Conservation (phyloP, 768 basidiomycete genomes). For the Fomitopsis serialis region DNA sequence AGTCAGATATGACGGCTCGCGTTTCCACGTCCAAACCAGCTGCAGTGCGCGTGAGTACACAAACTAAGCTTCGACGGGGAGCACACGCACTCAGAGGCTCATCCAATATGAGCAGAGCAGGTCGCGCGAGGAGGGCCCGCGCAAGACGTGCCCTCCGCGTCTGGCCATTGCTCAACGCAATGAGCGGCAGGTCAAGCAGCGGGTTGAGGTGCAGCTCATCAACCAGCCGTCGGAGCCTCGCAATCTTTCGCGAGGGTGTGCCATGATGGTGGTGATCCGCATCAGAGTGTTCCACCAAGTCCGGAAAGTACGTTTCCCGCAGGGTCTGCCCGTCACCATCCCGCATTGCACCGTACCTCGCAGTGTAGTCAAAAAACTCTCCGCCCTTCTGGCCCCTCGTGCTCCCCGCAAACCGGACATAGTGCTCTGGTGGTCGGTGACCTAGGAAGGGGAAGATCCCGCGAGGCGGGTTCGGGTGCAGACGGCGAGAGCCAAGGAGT, state of each 20-base stretch:
- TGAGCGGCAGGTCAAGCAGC: constrained; percentile 76
- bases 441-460: constrained; percentile 79
- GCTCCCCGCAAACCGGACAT: constrained; percentile 59
- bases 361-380: constrained; percentile 89
- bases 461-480: constrained; percentile 56
- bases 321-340: constrained; percentile 82
- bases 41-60: constrained; percentile 23
- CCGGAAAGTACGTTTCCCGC: constrained; percentile 59
- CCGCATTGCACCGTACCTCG: constrained; percentile 82
- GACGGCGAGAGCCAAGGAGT: constrained; percentile 53
- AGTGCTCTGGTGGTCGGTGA: constrained; percentile 42
- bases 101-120: constrained; percentile 79
- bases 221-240: constrained; percentile 48
- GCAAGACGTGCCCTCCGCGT: constrained; percentile 82
- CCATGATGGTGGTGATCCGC: too few species aligned
- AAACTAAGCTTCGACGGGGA: too few species aligned
- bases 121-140: constrained; percentile 63
- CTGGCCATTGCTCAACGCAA: constrained; percentile 90
- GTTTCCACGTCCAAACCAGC: constrained; percentile 72
- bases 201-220: constrained; percentile 48
- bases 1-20: constrained; percentile 47
- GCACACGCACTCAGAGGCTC: constrained; percentile 71
- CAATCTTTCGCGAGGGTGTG: too few species aligned
- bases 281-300: constrained; percentile 14
- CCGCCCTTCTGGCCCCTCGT: constrained; percentile 48